Evolutionary conservation across 2,329 filamentous ascomycete species (phyloP), one percentile per base, ranked within the genome.

Genomic region (Albophoma yamanashiensis): DNA sequence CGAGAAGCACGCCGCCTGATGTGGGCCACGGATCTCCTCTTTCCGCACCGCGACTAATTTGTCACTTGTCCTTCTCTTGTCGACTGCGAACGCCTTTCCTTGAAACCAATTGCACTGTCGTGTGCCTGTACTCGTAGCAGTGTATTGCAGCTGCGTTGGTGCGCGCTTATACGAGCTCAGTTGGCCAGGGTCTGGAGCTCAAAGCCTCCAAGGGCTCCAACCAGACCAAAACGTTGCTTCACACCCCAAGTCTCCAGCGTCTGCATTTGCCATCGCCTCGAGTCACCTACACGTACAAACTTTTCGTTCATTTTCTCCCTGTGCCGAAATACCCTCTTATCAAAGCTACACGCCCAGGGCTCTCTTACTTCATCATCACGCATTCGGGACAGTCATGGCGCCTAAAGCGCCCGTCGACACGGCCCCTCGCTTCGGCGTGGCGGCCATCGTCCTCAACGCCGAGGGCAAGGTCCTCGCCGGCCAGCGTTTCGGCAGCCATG

Each of bases 401-500:
- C 36, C 58, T 17, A 34, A 20, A 1, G 31, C 53, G 39, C 47
- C 55, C 12, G 31, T 53, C 17, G 47, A 34, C 47, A 53, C 38
- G 14, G 40, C 47, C 27, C 76, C 76, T 1, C 75, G 79, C 12
- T 76, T 82, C 17, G 82, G 82, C 52, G 74, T 83, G 6, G 75
- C 78, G 0, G 77, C 74, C 39, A 67, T 84, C 34, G 70, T 84
- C 58, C 69, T 68, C 60, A 73, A 78, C 61, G 64, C 63, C 3
- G 67, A 76, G 8, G 78, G 77, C n/a, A 70, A 73, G 55, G 62
- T 84, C 40, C 64, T 84, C 7, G 64, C 80, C 3, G 79, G 82
- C 4, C 75, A 75, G 60, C 76, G 82, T 15, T 73, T 74, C 59
- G 76, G 78, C 1, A 78, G 75, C 58, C 80, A 82, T 50, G 81